Base-by-base conservation (phyloP, 768 basidiomycete genomes). In the Russula lepida region DNA sequence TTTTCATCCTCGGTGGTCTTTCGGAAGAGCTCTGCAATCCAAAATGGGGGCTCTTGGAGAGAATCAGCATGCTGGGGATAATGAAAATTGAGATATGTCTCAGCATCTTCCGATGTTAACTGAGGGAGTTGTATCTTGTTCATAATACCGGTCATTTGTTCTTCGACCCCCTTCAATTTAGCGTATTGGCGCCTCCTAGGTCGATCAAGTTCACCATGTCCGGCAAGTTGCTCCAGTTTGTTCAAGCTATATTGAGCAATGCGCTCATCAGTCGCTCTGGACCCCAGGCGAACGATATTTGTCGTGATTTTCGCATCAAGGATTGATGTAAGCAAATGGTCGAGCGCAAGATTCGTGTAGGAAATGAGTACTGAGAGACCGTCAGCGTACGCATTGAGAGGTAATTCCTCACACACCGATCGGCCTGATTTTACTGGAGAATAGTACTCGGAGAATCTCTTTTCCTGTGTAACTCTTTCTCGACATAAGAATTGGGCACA, bases 341-440 rank as follows among this genome's bases (percentile, higher is more conserved):
- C 88, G 3, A 91, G 76, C 0, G 89, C 89, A 47, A 90, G 89
- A 64, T 91, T 90, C 0, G 89, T 91, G 71, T 84, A 89, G 0
- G 88, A 79, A 28, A 84, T 78, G 66, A 84, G 72, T 3, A 78
- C 69, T 69, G 56, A 23, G 27, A n/a, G 8, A 32, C 3, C 12
- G 48, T 50, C 19, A 43, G 52, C 17, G 21, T 19, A 28, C 17
- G 7, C 25, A 21, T 39, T n/a, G 6, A 13, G n/a, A 11, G 7
- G 21, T 25, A 12, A 50, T 27, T 6, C 12, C 21, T 4, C 2
- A 60, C 67, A 37, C 49, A 69, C 78, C 72, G 54, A 88, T 83
- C 0, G 81, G 86, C 2, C 74, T 71, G 54, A 84, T 70, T 12
- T 75, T 63, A 66, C 81, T 83, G 1, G 73, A 69, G 5, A 86